Evolutionary conservation across 768 basidiomycete species (phyloP).

Genomic region (Lyophyllum decastes): DNA sequence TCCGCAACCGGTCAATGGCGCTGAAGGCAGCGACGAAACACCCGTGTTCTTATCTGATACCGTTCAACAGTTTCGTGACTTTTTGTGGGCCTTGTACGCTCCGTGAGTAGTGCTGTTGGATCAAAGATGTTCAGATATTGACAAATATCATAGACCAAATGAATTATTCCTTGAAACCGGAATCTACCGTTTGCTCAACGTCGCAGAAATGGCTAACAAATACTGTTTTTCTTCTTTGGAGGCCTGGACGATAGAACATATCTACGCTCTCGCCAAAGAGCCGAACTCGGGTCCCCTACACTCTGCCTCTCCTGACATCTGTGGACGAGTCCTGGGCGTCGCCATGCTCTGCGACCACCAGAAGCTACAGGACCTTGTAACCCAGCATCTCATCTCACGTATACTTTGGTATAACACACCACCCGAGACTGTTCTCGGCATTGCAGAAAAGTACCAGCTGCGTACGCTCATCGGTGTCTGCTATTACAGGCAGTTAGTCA

Average conservation of each 20-base stretch:
- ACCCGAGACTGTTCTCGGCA: slow-evolving; percentile 48
- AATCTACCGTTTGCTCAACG: slow-evolving; percentile 45
- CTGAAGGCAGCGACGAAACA: slow-evolving; percentile 30
- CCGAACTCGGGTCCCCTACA: slow-evolving; percentile 29
- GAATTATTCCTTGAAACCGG: slow-evolving; percentile 36
- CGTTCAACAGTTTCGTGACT: slow-evolving; percentile 45
- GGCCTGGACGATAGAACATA: slow-evolving; percentile 41
- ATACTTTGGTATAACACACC: slow-evolving; percentile 56
- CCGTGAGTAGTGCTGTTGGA: slow-evolving; percentile 29
- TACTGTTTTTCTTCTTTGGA: slow-evolving; percentile 48
- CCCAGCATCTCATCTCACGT: slow-evolving; percentile 47
- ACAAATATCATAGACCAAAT: slow-evolving; percentile 28
- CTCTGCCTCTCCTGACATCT: slow-evolving; percentile 30
- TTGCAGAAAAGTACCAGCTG: slow-evolving; percentile 42
- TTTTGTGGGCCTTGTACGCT: slow-evolving; percentile 51
- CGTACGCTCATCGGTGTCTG: slow-evolving; percentile 48
- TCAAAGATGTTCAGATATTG: background rate
- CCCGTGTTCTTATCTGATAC: slow-evolving; percentile 43
- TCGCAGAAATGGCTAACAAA: slow-evolving; percentile 48
- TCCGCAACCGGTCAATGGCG: slow-evolving; percentile 23
- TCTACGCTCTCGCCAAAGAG: slow-evolving; percentile 35
- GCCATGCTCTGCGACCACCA: slow-evolving; percentile 51
- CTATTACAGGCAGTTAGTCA: slow-evolving; percentile 51
- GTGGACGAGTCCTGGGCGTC: slow-evolving; percentile 50
- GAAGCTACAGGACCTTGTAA: slow-evolving; percentile 48